These are phyloP conservation scores for Phialocephala subalpina DNA, from an alignment of 2,329 filamentous ascomycete species.

Conservation along the genomic window DNA sequence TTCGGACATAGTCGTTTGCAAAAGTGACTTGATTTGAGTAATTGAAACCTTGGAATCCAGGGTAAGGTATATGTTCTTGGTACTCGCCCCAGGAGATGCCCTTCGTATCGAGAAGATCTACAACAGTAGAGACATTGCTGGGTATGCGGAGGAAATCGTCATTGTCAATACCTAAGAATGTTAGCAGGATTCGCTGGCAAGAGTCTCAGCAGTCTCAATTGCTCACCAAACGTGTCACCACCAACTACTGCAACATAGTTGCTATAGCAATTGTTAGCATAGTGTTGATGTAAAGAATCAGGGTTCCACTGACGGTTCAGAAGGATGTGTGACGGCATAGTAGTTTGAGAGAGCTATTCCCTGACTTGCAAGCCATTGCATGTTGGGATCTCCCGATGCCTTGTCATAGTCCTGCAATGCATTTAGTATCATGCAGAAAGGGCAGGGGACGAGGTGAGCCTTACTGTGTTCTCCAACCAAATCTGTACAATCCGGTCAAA, in stretches of 20 bases:
- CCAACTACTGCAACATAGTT: conserved; percentile 68
- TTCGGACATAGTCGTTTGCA: conserved; percentile 69
- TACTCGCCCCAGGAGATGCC: conserved; percentile 60
- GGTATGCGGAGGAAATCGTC: conserved; percentile 58
- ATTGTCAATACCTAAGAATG: conserved; percentile 50
- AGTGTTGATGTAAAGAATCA: not conserved
- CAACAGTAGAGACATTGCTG: conserved; percentile 53
- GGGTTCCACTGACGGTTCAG: conserved; percentile 52
- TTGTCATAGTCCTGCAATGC: conserved; percentile 21
- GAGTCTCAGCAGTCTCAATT: not conserved
- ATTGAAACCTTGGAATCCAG: conserved; percentile 54
- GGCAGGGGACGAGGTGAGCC: not conserved
- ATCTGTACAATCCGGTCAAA: conserved; percentile 69
- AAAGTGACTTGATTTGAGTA: conserved; percentile 62
- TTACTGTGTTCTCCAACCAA: conserved; percentile 65
- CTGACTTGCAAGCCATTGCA: conserved; percentile 57
- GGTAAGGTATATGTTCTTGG: conserved; percentile 61
- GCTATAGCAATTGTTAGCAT: not conserved
- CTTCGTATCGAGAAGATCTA: conserved; percentile 56
- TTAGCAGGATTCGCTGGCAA: not conserved
- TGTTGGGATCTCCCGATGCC: conserved; percentile 48
- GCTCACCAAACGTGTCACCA: conserved; percentile 62
- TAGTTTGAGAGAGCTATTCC: conserved; percentile 64
- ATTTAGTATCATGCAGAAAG: not conserved
- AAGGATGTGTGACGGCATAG: conserved; percentile 64